phyloP scores from a whole-genome alignment of 495 filamentous ascomycete species.

The Talaromyces wortmannii region DNA sequence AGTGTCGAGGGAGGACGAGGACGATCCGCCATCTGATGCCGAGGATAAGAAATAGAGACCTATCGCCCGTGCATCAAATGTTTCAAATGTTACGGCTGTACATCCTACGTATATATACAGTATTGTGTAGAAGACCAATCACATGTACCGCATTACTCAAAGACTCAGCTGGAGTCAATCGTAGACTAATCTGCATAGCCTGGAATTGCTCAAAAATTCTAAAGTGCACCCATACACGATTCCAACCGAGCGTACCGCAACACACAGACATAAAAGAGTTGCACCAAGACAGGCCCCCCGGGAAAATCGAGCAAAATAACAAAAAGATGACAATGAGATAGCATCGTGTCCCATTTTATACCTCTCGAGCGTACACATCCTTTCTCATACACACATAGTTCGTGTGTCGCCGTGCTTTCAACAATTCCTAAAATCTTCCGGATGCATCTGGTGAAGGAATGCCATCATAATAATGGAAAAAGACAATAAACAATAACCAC shows the following conservation, averaged over 20 bases:
- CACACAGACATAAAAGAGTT: neutral
- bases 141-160: neutral
- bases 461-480: neutral
- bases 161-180: neutral
- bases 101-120: neutral
- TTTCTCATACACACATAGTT: neutral
- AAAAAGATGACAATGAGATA: neutral
- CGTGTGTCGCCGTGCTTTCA: neutral
- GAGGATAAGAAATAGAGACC: constrained; percentile 7
- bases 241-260: constrained; percentile 3
- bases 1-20: constrained; percentile 53
- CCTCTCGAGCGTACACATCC: neutral
- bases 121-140: neutral
- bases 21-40: constrained; percentile 35
- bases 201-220: constrained; percentile 6
- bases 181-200: neutral
- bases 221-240: constrained; percentile 5
- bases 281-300: neutral
- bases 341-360: neutral
- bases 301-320: neutral
- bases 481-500: neutral
- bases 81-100: neutral
- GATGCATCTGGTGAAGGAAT: neutral
- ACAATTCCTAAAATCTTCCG: neutral
- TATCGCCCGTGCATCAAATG: too few relatives aligned